Base-by-base conservation (phyloP, 768 basidiomycete genomes). In the Udeniomyces megalosporus region DNA sequence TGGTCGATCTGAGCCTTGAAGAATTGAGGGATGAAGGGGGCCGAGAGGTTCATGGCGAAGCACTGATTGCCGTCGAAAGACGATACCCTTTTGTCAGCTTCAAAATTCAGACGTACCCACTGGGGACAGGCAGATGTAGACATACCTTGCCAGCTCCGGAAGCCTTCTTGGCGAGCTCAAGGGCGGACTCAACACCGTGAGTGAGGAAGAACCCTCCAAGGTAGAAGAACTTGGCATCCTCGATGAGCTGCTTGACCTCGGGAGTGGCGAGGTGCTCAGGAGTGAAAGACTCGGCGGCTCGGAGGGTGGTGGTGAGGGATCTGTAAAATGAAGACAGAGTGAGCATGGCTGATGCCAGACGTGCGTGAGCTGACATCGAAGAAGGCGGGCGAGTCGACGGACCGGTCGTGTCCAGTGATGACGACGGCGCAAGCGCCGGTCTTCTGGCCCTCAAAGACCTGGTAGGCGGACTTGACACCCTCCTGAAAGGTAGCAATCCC, bases 141-240 rank as follows among this genome's bases (percentile, higher is more conserved):
- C 74, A 15, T 59, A 84, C 88, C 81, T 95, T 96, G 68, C 82
- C 81, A 20, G 80, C 79, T 42, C 76, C 78, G 10, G 86, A 81
- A 4, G 88, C 85, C 66, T 84, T 83, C 72, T 85, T 82, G 74
- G 84, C 82, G 65, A 97, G 76, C 69, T 84, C 78, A 44, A 88
- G 74, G 53, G 82, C 82, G 60, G 80, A 79, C 60, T 82, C 81
- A 61, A 80, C 72, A 49, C 95, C 93, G 71, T 99, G 93, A 20
- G 93, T 93, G 63, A 97, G 80, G 83, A 99, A 96, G 78, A 85
- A 99, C 8, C 93, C 93, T 70, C 90, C 93, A 65, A 96, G 82
- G 77, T 99, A 99, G 79, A 81, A 95, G 72, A 81, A 80, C 71
- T 86, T 84, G 62, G 92, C 93, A 50, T 77, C 79, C 5, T 86